Conservation (phyloP, 495 filamentous ascomycete genomes). For the Ramalina peruviana region DNA sequence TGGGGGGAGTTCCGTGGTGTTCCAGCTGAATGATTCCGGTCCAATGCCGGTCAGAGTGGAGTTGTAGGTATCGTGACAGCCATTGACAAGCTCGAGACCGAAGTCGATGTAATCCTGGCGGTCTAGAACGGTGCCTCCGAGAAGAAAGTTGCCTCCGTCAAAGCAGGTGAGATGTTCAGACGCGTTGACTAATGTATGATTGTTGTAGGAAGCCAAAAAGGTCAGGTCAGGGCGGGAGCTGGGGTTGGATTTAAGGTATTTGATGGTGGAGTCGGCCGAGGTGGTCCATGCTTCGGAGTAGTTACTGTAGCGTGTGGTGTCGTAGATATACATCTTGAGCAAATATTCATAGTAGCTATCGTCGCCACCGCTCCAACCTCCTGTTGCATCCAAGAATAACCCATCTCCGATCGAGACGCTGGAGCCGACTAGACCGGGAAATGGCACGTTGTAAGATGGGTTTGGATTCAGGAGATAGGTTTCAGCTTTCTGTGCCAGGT, state of each 20-base stretch:
- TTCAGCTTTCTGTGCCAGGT: conserved; percentile 54
- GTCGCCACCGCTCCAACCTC: conserved; percentile 67
- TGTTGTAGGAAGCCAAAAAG: conserved; percentile 52
- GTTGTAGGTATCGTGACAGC: conserved; percentile 62
- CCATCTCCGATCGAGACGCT: conserved; percentile 50
- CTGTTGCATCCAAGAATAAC: conserved; percentile 45
- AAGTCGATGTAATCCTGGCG: conserved; percentile 53
- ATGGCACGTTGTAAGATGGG: conserved; percentile 51
- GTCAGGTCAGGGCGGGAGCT: conserved; percentile 54
- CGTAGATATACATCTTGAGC: conserved; percentile 86
- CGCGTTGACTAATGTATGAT: conserved; percentile 33
- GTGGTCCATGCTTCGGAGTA: conserved; percentile 64
- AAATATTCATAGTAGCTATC: conserved; percentile 88
- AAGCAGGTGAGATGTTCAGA: conserved; percentile 71
- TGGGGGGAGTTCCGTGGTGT: conserved; percentile 32
- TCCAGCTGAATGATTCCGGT: conserved; percentile 66
- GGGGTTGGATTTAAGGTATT: conserved; percentile 58
- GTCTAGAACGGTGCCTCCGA: conserved; percentile 63
- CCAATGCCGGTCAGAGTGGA: conserved; percentile 58
- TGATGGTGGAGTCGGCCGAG: conserved; percentile 64
- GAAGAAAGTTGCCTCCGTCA: conserved; percentile 72
- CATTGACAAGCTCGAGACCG: conserved; percentile 62
- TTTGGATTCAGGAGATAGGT: conserved; percentile 54
- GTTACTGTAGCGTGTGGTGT: conserved; percentile 42
- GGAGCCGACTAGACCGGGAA: conserved; percentile 63